These are phyloP conservation scores for Metrosideros polymorpha DNA, from an alignment of 441 rosid genomes.

Conservation along the genomic window DNA sequence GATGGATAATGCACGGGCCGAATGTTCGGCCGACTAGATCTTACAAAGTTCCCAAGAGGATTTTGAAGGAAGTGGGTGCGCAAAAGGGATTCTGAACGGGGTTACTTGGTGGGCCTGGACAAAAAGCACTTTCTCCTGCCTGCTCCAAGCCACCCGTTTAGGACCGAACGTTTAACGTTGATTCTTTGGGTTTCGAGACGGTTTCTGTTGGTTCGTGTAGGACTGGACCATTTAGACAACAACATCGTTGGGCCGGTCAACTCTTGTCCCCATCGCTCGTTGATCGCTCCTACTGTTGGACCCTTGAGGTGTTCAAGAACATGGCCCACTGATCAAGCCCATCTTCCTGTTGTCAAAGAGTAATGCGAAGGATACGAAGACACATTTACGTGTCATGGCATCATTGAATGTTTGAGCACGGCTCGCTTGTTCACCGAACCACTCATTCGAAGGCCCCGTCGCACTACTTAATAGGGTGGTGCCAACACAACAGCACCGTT, in stretches of 20 bases:
- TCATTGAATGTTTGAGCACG: background rate
- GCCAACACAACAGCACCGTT: too few species aligned
- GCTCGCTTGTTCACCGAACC: background rate
- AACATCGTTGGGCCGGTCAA: background rate
- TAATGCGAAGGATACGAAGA: background rate
- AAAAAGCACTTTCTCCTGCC: background rate
- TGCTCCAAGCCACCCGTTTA: background rate
- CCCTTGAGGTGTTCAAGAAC: background rate
- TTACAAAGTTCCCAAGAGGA: background rate
- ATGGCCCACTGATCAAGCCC: background rate
- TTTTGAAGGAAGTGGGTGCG: background rate
- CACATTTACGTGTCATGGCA: background rate
- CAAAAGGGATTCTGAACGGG: background rate
- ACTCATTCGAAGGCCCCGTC: background rate
- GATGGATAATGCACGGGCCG: background rate
- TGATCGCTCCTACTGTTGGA: background rate
- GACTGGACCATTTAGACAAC: background rate
- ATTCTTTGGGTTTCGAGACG: background rate
- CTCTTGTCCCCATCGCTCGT: background rate
- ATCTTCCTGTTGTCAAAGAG: background rate
- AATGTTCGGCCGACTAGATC: background rate
- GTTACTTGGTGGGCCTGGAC: rapidly evolving
- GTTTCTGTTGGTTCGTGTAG: background rate
- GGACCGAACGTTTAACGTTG: background rate
- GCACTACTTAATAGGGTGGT: background rate